phyloP scores from a whole-genome alignment of 768 basidiomycete species.

The Glaciozyma antarctica region DNA sequence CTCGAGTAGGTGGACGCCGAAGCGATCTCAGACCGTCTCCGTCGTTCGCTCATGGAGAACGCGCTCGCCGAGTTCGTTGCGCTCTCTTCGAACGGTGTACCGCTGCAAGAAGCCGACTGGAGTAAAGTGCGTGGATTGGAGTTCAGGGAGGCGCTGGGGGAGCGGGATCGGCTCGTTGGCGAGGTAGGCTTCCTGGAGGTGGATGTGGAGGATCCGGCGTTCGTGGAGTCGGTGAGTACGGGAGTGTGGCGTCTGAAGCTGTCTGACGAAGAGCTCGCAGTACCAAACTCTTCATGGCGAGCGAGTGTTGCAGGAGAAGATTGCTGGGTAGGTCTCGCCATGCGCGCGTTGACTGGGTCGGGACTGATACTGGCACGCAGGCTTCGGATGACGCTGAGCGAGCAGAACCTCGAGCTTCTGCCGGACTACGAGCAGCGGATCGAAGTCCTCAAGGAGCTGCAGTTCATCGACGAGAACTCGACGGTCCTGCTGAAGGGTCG shows the following conservation, averaged over 20 bases:
- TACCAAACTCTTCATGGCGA: constrained; percentile 66
- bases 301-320: constrained; percentile 61
- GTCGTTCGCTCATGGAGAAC: constrained; percentile 55
- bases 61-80: constrained; percentile 42
- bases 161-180: constrained; percentile 49
- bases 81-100: constrained; percentile 41
- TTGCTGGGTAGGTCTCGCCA: constrained; percentile 43
- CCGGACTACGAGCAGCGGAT: constrained; percentile 96
- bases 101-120: constrained; percentile 76
- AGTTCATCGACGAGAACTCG: constrained; percentile 90
- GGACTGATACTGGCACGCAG: constrained; percentile 26
- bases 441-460: constrained; percentile 75
- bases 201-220: constrained; percentile 54
- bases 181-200: constrained; percentile 41
- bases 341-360: background rate
- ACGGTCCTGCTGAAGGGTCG: constrained; percentile 92
- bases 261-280: constrained; percentile 43
- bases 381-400: constrained; percentile 78
- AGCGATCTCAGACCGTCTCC: constrained; percentile 57
- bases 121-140: constrained; percentile 69
- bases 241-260: background rate
- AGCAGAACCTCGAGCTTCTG: constrained; percentile 89
- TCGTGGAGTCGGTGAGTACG: constrained; percentile 36
- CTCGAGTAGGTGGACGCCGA: constrained; percentile 56
- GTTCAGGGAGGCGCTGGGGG: constrained; percentile 71